Conservation (phyloP, 345 rosid genomes). For the Gossypium raimondii region DNA sequence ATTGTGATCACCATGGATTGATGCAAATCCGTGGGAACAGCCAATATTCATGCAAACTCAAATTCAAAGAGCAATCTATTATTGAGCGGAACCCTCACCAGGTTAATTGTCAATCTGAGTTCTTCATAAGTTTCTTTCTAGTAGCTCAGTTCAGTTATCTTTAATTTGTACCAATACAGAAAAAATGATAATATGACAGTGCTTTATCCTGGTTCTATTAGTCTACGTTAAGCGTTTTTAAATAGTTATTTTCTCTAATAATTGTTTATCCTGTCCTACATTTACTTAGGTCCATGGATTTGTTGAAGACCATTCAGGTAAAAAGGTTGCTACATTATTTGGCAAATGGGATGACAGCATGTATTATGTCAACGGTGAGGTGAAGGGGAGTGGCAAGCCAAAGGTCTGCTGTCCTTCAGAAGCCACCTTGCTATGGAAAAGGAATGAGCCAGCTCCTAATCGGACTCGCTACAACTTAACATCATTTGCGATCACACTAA, state of each 20-base stretch:
- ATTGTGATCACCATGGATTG: conserved; percentile 91
- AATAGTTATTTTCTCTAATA: neutral
- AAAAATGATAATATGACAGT: neutral
- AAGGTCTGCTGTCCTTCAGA: conserved; percentile 51
- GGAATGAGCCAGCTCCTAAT: conserved; percentile 61
- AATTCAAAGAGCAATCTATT: conserved; percentile 86
- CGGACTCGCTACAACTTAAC: conserved; percentile 90
- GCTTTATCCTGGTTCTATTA: neutral
- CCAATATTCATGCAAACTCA: conserved; percentile 77
- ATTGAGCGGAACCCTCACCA: conserved; percentile 94
- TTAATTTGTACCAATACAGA: neutral
- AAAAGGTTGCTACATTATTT: conserved; percentile 60
- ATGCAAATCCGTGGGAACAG: conserved; percentile 85
- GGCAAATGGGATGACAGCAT: conserved; percentile 98
- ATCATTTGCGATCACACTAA: conserved; percentile 85
- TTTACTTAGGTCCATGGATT: conserved; percentile 71
- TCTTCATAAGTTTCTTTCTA: neutral
- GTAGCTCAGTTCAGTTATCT: neutral
- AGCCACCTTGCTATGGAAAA: conserved; percentile 75
- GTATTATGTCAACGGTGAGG: conserved; percentile 54
- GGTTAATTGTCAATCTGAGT: conserved; percentile 34
- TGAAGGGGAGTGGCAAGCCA: conserved; percentile 45
- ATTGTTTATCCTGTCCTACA: conserved; percentile 7
- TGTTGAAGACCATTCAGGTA: conserved; percentile 70
- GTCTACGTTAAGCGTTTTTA: neutral